Conservation (phyloP, 768 basidiomycete species). For the Hortiboletus flavorubellus region DNA sequence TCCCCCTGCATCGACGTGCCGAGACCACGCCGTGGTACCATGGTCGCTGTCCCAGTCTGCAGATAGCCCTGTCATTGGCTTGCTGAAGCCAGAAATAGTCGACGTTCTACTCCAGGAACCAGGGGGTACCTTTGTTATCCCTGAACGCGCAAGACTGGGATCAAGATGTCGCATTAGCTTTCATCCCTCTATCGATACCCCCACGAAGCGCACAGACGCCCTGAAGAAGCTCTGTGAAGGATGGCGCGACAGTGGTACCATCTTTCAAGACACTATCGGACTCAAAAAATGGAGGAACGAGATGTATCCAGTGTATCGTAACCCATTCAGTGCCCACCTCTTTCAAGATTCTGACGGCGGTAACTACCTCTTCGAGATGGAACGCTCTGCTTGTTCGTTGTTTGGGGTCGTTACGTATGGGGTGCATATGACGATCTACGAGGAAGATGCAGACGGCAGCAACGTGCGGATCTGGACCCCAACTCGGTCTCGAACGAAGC, state of each 20-base stretch:
- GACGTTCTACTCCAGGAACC: conserved; percentile 49
- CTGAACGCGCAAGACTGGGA: conserved; percentile 26
- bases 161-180: conserved; percentile 43
- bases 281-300: conserved; percentile 84
- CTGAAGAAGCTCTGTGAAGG: conserved; percentile 68
- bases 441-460: conserved; percentile 34
- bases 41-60: conserved; percentile 51
- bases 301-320: conserved; percentile 71
- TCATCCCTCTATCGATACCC: conserved; percentile 48
- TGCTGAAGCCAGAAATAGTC: conserved; percentile 57
- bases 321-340: conserved; percentile 57
- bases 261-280: conserved; percentile 65
- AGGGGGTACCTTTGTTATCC: conserved; percentile 42
- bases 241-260: conserved; percentile 61
- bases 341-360: conserved; percentile 33
- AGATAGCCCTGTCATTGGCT: conserved; percentile 54
- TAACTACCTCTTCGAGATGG: conserved; percentile 85
- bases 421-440: conserved; percentile 81
- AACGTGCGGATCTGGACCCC: conserved; percentile 80
- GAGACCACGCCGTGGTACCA: conserved; percentile 47
- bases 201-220: conserved; percentile 53
- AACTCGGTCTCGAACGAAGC: conserved; percentile 79
- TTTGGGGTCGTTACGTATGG: conserved; percentile 93
- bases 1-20: conserved; percentile 27
- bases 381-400: conserved; percentile 82